Percentiles rank a stretch among this genome's conserved stretches.
Evolutionary conservation across 2,329 filamentous ascomycete genomes (phyloP).

Genomic region (Dryadomyces quercus-mongolicae): DNA sequence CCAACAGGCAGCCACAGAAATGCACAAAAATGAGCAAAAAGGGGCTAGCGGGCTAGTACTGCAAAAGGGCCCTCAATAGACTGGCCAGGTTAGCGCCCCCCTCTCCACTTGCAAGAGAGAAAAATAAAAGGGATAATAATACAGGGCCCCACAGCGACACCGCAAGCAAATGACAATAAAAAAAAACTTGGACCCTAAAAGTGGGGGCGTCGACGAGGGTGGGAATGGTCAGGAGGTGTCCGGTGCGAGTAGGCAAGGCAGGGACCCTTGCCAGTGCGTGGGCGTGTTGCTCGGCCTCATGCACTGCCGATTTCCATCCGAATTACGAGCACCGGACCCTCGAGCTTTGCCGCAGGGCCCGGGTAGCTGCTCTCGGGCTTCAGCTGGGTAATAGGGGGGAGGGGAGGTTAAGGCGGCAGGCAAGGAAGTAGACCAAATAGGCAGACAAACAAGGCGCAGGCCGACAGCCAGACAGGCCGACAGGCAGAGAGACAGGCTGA

Average conservation of each 20-base stretch:
- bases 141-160: conserved; percentile 2
- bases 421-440: not conserved
- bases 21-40: conserved; percentile 7
- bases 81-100: conserved; percentile 9
- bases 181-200: conserved; percentile 1
- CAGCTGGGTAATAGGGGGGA: not conserved
- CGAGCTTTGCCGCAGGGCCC: no score
- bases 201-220: conserved; percentile 1
- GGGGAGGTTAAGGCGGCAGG: not conserved
- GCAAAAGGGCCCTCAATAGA: conserved; percentile 11
- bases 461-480: not conserved
- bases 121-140: conserved; percentile 9
- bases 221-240: conserved; percentile 7
- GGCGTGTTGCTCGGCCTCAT: not conserved
- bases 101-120: not conserved
- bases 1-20: conserved; percentile 3
- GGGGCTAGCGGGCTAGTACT: conserved; percentile 11
- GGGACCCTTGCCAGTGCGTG: not conserved
- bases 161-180: conserved; percentile 8
- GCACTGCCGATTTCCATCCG: conserved; percentile 1
- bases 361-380: not conserved
- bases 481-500: no score
- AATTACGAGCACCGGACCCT: not conserved
- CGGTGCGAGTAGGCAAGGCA: conserved; percentile 6
- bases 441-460: not conserved